These are phyloP conservation scores for Magnaporthiopsis rhizophila DNA, from an alignment of 2,329 filamentous ascomycete species.

Conservation along the genomic window DNA sequence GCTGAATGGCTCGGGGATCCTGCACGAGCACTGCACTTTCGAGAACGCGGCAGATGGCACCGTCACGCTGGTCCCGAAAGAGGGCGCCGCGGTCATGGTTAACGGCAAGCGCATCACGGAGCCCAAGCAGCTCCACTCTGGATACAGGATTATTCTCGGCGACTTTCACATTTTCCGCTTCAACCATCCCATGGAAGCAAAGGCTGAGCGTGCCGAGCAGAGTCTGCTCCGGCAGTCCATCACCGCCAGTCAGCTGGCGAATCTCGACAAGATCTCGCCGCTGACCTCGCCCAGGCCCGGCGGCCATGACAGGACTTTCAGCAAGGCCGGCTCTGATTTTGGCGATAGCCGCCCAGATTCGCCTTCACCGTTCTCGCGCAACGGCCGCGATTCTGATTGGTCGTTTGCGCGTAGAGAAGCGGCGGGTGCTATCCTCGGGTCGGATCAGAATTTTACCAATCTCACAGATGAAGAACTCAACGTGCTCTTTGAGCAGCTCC, in stretches of 20 bases:
- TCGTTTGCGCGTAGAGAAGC: slow-evolving; percentile 88
- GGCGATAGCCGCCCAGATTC: slow-evolving; percentile 74
- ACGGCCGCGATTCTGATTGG: slow-evolving; percentile 83
- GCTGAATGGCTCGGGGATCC: slow-evolving; percentile 85
- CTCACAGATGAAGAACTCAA: slow-evolving; percentile 93
- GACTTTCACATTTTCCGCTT: slow-evolving; percentile 99
- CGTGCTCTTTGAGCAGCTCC: slow-evolving; percentile 86
- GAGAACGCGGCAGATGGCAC: slow-evolving; percentile 81
- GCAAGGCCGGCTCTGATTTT: slow-evolving; percentile 69
- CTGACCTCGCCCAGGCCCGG: slow-evolving; percentile 50
- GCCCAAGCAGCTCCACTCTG: slow-evolving; percentile 78
- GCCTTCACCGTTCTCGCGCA: slow-evolving; percentile 57
- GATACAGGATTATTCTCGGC: slow-evolving; percentile 88
- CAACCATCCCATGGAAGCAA: slow-evolving; percentile 93
- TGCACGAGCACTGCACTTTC: slow-evolving; percentile 88
- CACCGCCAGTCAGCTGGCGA: slow-evolving; percentile 52
- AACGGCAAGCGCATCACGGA: slow-evolving; percentile 87
- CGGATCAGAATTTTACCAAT: slow-evolving; percentile 84
- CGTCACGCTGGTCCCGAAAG: slow-evolving; percentile 82
- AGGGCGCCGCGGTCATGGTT: slow-evolving; percentile 96
- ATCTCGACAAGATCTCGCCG: slow-evolving; percentile 47
- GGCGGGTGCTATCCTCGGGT: slow-evolving; percentile 80
- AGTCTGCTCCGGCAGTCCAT: slow-evolving; percentile 81
- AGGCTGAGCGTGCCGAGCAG: slow-evolving; percentile 82
- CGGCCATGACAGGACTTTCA: slow-evolving; percentile 75